These are phyloP conservation scores for Madurella fahalii DNA, from an alignment of 2,329 filamentous ascomycete genomes.

Conservation along the genomic window DNA sequence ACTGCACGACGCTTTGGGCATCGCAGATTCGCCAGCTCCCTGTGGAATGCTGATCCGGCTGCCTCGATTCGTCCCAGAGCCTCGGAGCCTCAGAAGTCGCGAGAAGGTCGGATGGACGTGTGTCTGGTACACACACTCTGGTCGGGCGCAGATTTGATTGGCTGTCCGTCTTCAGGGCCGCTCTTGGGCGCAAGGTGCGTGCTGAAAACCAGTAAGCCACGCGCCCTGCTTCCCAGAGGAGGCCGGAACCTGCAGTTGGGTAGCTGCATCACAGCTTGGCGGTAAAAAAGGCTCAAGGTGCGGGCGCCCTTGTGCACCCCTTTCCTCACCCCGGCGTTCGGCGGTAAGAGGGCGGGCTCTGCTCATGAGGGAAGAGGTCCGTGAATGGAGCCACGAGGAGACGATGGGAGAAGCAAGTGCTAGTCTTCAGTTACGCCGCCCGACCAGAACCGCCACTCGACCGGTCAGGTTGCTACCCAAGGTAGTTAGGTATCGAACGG, in stretches of 20 bases:
- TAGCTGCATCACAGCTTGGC: constrained; percentile 18
- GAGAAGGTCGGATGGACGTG: constrained; percentile 10
- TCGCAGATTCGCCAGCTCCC: background rate
- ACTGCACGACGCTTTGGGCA: constrained; percentile 3
- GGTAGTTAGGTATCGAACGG: background rate
- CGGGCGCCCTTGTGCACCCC: constrained; percentile 10
- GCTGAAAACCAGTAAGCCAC: constrained; percentile 11
- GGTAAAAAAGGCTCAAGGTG: constrained; percentile 14
- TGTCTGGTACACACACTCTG: constrained; percentile 11
- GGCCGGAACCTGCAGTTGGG: constrained; percentile 8
- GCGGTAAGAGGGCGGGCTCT: background rate
- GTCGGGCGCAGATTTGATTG: constrained; percentile 22
- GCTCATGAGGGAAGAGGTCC: background rate
- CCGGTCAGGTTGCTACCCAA: background rate
- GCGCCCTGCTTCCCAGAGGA: constrained; percentile 17
- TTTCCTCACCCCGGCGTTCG: background rate
- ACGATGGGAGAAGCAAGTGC: background rate
- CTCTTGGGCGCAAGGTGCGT: constrained; percentile 7
- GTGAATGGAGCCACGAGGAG: background rate
- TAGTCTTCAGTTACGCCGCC: background rate
- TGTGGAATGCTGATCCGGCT: background rate
- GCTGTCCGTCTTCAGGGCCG: constrained; percentile 9
- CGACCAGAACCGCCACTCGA: background rate
- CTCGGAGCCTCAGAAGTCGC: constrained; percentile 21
- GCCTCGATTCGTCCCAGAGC: constrained; percentile 14